These are phyloP conservation scores for Trypanosoma mega DNA, from an alignment of 208 protist genomes.

Conservation along the genomic window DNA sequence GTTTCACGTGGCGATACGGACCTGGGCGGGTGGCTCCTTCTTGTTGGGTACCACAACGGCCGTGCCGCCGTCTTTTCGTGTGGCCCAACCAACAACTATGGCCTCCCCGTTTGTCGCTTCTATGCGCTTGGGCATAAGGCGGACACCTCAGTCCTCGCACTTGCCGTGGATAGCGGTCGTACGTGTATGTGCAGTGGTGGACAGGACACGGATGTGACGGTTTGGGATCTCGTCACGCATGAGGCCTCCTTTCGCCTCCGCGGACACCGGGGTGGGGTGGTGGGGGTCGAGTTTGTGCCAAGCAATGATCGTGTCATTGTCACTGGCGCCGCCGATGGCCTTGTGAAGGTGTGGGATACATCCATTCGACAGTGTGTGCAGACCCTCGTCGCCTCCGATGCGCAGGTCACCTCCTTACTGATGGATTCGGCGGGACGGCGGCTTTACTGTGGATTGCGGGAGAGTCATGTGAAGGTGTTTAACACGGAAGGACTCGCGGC, in stretches of 20 bases:
- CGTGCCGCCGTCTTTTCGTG: constrained; percentile 78
- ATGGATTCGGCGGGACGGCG: constrained; percentile 59
- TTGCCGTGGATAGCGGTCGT: constrained; percentile 62
- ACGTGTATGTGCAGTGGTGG: constrained; percentile 84
- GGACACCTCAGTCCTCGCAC: constrained; percentile 83
- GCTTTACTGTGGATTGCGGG: constrained; percentile 83
- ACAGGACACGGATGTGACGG: constrained; percentile 97
- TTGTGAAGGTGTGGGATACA: constrained; percentile 89
- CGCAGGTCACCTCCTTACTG: constrained; percentile 70
- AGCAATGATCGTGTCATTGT: constrained; percentile 43
- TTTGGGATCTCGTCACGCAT: constrained; percentile 95
- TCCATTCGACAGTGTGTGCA: constrained; percentile 82
- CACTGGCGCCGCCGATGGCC: constrained; percentile 77
- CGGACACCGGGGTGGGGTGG: constrained; percentile 84
- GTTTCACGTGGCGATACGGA: constrained; percentile 20
- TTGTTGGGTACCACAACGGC: constrained; percentile 87
- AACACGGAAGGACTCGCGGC: constrained; percentile 51
- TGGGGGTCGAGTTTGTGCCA: constrained; percentile 64
- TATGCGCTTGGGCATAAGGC: constrained; percentile 83
- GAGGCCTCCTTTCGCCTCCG: constrained; percentile 78
- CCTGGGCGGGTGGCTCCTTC: constrained; percentile 62
- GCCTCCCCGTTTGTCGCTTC: constrained; percentile 75
- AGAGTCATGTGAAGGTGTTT: constrained; percentile 89
- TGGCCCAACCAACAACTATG: constrained; percentile 72
- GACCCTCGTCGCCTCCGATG: constrained; percentile 81